Conservation (phyloP, 257 asterid species). For the Solanum pimpinellifolium region DNA sequence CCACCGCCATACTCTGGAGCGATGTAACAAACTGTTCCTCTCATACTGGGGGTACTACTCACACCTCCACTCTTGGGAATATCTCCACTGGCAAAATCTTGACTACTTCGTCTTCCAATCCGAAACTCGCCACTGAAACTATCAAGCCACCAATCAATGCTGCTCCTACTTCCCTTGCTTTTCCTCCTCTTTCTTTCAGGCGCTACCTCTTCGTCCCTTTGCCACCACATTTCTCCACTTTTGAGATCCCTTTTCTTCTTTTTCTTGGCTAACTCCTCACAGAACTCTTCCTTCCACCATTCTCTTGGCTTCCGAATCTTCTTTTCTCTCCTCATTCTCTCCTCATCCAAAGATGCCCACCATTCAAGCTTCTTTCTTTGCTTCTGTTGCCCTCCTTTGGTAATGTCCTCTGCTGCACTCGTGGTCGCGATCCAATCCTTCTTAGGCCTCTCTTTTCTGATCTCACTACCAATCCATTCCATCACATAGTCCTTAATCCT, state of each 20-base stretch:
- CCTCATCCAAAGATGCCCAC: conserved; percentile 63
- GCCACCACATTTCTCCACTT: conserved; percentile 72
- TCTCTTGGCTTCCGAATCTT: conserved; percentile 59
- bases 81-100: conserved; percentile 63
- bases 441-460: conserved; percentile 64
- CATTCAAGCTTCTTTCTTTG: conserved; percentile 62
- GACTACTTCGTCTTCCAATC: conserved; percentile 55
- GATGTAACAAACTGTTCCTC: conserved; percentile 90
- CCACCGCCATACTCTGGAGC: conserved; percentile 87
- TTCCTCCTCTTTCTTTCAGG: conserved; percentile 47
- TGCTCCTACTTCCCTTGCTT: conserved; percentile 40
- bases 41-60: conserved; percentile 92
- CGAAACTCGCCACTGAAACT: conserved; percentile 81
- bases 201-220: conserved; percentile 49
- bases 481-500: conserved; percentile 80
- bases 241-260: conserved; percentile 41
- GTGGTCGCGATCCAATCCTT: conserved; percentile 55
- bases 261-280: conserved; percentile 70
- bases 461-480: conserved; percentile 97
- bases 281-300: conserved; percentile 97
- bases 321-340: conserved; percentile 32
- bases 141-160: conserved; percentile 81
- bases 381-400: conserved; percentile 34
- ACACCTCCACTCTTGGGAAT: conserved; percentile 85
- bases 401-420: conserved; percentile 20